Evolutionary conservation across 257 asterid genomes (phyloP), one percentile per base, ranked within the genome.

Genomic region (Gentiana macrophylla): DNA sequence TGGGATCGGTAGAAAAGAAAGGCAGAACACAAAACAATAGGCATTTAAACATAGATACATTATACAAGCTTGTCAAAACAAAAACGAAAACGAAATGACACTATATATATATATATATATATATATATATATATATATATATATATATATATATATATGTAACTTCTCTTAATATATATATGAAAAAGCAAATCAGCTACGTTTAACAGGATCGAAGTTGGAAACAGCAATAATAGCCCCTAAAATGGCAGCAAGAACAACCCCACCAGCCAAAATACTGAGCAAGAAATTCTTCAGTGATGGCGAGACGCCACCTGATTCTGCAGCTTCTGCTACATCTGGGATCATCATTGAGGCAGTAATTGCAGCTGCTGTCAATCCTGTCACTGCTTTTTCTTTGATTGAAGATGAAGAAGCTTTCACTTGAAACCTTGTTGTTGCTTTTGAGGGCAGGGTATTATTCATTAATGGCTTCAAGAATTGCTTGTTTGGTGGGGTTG

Each of bases 121-220:
- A 15, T 15, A 15, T 15, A 15, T 15, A 15, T 15, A 15, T 15
- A 15, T 24, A 24, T 24, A 24, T 24, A 7, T 41, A 38, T 38
- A 7, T 24, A 24, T 15, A 15, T 15, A 15, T 15, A 15, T 15
- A 15, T 15, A 15, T 15, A 15, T 15, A 15, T 15, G n/a, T n/a
- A n/a, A n/a, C n/a, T n/a, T n/a, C n/a, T n/a, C n/a, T n/a, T n/a
- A n/a, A 15, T 15, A 15, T 15, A 15, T 24, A 24, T 24, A 24
- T 24, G 24, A 24, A 24, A 24, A 24, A 24, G 24, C 24, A 24
- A 24, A 59, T 89, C 80, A 89, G 79, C 62, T 51, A 64, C 94
- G 63, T 73, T 84, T 86, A 71, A 90, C 94, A 35, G 95, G 97
- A 57, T 86, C 97, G 46, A 89, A 89, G 79, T 82, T 89, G 65